A percentile compares a stretch with the other conserved stretches of the same genome.
Evolutionary conservation across 768 basidiomycete genomes (phyloP).

Genomic region (Cystobasidium tubakii): DNA sequence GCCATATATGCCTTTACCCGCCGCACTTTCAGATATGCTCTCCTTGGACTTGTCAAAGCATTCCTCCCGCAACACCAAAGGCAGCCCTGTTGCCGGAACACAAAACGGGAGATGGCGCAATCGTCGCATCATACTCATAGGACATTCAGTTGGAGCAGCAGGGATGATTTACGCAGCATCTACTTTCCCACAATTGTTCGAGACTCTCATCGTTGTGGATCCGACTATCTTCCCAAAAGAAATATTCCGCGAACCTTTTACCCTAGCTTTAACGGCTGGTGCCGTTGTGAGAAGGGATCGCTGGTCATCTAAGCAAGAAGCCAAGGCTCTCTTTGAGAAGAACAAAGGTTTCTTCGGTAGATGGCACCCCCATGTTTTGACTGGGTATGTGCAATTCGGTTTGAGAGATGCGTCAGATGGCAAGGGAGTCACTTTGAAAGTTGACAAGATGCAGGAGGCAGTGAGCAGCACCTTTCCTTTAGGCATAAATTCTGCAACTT

Average conservation of each 20-base stretch:
- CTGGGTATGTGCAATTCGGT: constrained; percentile 40
- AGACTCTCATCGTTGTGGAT: constrained; percentile 52
- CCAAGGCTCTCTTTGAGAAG: constrained; percentile 54
- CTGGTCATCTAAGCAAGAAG: constrained; percentile 69
- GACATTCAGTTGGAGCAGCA: constrained; percentile 80
- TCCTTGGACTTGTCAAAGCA: background rate
- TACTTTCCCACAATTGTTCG: constrained; percentile 48
- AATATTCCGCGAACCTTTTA: constrained; percentile 46
- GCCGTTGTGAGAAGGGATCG: constrained; percentile 59
- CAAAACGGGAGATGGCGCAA: constrained; percentile 22
- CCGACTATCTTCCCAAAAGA: constrained; percentile 56
- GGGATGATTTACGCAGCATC: constrained; percentile 57
- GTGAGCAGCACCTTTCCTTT: too few relatives aligned
- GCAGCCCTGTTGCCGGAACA: background rate
- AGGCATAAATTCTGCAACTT: too few relatives aligned
- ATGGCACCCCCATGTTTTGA: constrained; percentile 41
- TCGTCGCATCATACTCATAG: constrained; percentile 58
- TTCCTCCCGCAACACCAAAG: background rate
- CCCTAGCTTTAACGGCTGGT: constrained; percentile 58
- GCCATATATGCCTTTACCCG: background rate
- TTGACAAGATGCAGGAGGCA: constrained; percentile 40
- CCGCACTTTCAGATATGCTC: background rate
- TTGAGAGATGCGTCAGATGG: constrained; percentile 26
- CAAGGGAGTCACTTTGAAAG: constrained; percentile 40
- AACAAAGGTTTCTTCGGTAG: constrained; percentile 61